Evolutionary conservation across 495 filamentous ascomycete species (phyloP).

Genomic region (Echria macrotheca): DNA sequence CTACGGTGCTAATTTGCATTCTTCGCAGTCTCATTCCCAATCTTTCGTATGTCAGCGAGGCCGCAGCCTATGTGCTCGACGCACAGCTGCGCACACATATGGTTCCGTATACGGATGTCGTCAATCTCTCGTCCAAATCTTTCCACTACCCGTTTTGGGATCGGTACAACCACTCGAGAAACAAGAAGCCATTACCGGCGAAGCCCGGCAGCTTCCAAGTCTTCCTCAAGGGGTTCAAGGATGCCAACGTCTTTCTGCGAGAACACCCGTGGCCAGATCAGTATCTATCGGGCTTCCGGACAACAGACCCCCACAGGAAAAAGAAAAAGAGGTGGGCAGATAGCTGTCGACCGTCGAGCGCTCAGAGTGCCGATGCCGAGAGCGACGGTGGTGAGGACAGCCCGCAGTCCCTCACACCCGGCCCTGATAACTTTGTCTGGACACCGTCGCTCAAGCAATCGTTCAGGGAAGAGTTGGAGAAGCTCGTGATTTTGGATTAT

Average conservation of each 20-base stretch:
- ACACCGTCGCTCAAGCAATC: constrained; percentile 82
- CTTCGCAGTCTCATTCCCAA: constrained; percentile 80
- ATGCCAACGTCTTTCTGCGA: constrained; percentile 90
- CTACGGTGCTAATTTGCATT: not conserved
- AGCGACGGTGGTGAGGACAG: constrained; percentile 54
- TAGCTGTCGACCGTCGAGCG: constrained; percentile 67
- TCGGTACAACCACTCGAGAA: constrained; percentile 78
- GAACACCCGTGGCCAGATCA: constrained; percentile 99
- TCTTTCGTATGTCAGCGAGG: constrained; percentile 97
- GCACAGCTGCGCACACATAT: constrained; percentile 82
- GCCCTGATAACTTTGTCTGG: constrained; percentile 67
- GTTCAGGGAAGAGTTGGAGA: constrained; percentile 93
- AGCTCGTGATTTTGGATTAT: constrained; percentile 95
- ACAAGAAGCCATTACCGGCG: constrained; percentile 77
- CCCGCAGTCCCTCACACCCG: constrained; percentile 29
- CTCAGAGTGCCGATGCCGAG: constrained; percentile 63
- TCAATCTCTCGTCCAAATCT: constrained; percentile 88
- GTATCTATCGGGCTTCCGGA: constrained; percentile 66
- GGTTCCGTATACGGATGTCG: constrained; percentile 94
- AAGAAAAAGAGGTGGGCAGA: constrained; percentile 72
- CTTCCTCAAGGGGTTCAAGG: constrained; percentile 93
- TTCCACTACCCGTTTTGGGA: constrained; percentile 99
- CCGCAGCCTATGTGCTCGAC: constrained; percentile 92
- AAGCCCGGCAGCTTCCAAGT: constrained; percentile 97
- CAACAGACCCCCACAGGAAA: constrained; percentile 65